Conservation (phyloP, 2,329 filamentous ascomycete species). For the Chaetomium sp. region DNA sequence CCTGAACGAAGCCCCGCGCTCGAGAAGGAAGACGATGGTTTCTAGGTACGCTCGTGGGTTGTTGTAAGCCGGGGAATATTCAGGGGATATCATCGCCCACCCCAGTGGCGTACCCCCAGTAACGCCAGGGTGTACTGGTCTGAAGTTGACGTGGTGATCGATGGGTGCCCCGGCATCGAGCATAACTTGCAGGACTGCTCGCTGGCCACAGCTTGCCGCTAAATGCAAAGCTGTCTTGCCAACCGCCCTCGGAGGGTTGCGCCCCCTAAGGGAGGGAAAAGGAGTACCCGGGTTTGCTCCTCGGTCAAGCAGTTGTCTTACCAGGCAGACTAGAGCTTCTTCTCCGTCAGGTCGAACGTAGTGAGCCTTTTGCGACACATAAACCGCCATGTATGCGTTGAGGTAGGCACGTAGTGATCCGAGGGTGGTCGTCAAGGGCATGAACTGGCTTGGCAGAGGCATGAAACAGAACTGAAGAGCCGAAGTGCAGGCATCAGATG, state of each 20-base stretch:
- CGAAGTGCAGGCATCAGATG: background rate
- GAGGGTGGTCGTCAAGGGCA: background rate
- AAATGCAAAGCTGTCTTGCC: conserved; percentile 9
- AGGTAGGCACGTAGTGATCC: background rate
- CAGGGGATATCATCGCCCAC: background rate
- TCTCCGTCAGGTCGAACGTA: background rate
- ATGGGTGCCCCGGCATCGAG: background rate
- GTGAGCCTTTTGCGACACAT: background rate
- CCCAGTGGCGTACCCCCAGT: background rate
- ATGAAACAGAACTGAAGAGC: conserved; percentile 13
- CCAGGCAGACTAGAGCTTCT: conserved; percentile 1
- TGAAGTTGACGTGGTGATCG: background rate
- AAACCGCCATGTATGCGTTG: background rate
- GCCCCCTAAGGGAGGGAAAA: background rate
- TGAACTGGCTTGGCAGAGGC: background rate
- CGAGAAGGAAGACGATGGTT: conserved; percentile 3
- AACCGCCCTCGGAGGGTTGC: background rate
- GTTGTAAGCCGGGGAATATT: background rate
- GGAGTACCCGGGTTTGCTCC: conserved; percentile 7
- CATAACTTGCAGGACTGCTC: background rate
- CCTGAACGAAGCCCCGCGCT: conserved; percentile 5
- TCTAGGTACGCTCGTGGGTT: background rate
- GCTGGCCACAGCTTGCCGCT: background rate
- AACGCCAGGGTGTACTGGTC: too few species aligned
- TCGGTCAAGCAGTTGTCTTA: background rate